Base-by-base conservation (phyloP, 169 alveolate species). In the Blepharisma undulans region DNA sequence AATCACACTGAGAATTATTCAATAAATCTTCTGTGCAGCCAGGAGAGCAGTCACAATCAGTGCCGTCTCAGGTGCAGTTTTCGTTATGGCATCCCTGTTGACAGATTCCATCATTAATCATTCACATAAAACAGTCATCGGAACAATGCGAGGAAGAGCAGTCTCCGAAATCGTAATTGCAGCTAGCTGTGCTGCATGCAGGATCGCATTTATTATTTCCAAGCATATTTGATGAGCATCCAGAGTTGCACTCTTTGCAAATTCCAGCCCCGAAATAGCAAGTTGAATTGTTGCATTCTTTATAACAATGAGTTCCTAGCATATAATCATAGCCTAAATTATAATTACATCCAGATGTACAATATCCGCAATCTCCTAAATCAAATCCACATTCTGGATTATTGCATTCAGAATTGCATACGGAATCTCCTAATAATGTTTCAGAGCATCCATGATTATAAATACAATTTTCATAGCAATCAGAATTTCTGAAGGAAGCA, bases 391-490 rank as follows among this genome's bases (percentile, higher is more conserved):
- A 79, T 7, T 79, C 87, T 29, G 19, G 19, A 33, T 79, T 79
- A 7, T 79, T 79, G 72, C 87, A 79, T n/a, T 29, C 71, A 30
- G 29, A n/a, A 33, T 79, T 33, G 61, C 87, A 79, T n/a, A n/a
- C 7, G 14, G 34, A 29, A 79, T 79, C 18, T 0, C 72, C 61
- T 14, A 79, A 33, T 0, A 79, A 7, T 29, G 4, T 14, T 25
- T 25, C 36, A 74, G 29, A 18, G 33, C 80, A 74, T 25, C 80
- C 80, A 48, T 18, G 66, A 5, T 6, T 5, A 25, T 22, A 29
- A 74, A 29, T 74, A n/a, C 87, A 79, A 79, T 79, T 22, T 79
- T 79, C 87, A 79, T 33, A 30, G 87, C 87, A 79, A 72, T 72
- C 80, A 25, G 80, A 72, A 4, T 72, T 4, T 72, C 19, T 72